Conservation (phyloP, 257 asterid genomes). For the Penstemon newberryi region DNA sequence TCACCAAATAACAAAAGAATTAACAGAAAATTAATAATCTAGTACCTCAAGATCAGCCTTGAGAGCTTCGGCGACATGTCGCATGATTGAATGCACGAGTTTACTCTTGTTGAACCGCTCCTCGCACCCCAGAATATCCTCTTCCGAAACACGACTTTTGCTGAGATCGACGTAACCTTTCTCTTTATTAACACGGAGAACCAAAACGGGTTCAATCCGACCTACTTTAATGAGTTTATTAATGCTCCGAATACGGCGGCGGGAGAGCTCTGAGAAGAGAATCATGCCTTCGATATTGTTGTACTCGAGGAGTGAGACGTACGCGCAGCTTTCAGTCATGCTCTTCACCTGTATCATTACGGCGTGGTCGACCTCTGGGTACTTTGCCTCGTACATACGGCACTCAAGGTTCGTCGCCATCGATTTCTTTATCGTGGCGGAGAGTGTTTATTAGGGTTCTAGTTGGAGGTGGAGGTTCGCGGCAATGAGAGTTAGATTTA, state of each 20-base stretch:
- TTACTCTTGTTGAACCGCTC: constrained; percentile 95
- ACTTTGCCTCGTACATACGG: constrained; percentile 95
- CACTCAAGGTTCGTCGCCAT: constrained; percentile 86
- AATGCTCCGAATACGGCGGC: constrained; percentile 95
- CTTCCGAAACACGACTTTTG: constrained; percentile 94
- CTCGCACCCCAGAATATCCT: constrained; percentile 86
- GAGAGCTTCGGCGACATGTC: constrained; percentile 97
- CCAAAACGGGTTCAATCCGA: constrained; percentile 96
- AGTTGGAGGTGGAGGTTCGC: background rate
- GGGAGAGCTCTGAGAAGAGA: constrained; percentile 92
- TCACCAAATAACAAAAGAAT: background rate
- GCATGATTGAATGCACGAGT: constrained; percentile 96
- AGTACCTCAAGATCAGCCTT: constrained; percentile 73
- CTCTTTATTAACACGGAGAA: constrained; percentile 90
- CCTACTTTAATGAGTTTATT: constrained; percentile 90
- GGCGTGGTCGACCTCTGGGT: constrained; percentile 92
- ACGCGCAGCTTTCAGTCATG: constrained; percentile 99
- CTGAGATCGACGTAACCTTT: constrained; percentile 97
- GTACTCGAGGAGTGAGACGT: constrained; percentile 87
- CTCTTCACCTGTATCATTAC: constrained; percentile 96
- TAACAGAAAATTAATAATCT: background rate
- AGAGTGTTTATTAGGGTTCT: constrained; percentile 28
- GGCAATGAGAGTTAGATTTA: too few species aligned
- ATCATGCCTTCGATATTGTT: constrained; percentile 98
- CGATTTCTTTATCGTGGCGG: background rate